Percentiles rank a stretch among this genome's conserved stretches.
phyloP scores from a whole-genome alignment of 1,284 basidiomycete species.

The Phellinidium pouzarii region DNA sequence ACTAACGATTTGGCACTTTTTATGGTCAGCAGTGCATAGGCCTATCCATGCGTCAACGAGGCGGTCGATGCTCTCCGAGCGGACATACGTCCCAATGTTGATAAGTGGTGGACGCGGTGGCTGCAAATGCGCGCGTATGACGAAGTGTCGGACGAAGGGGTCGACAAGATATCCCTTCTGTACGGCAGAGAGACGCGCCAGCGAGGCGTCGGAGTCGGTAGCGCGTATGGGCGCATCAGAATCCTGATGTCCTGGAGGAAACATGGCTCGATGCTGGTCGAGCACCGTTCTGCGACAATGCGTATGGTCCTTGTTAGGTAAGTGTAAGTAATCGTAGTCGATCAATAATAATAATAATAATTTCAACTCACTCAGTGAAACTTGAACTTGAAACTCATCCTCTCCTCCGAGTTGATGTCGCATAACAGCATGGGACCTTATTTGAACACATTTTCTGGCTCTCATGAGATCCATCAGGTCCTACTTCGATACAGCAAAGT shows the following conservation, averaged over 20 bases:
- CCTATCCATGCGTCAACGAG: conserved; percentile 71
- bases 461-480: too few relatives aligned
- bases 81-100: conserved; percentile 90
- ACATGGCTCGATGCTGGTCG: conserved; percentile 4
- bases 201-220: conserved; percentile 70
- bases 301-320: too few relatives aligned
- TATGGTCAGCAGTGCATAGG: conserved; percentile 32
- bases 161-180: conserved; percentile 72
- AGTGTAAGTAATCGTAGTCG: too few relatives aligned
- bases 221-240: conserved; percentile 59
- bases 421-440: too few relatives aligned
- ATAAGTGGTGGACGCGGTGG: conserved; percentile 78
- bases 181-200: conserved; percentile 76
- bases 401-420: too few relatives aligned
- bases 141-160: conserved; percentile 58
- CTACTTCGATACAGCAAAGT: too few relatives aligned
- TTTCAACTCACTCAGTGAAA: too few relatives aligned
- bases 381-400: too few relatives aligned
- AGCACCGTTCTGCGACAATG: too few relatives aligned
- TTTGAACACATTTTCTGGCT: too few relatives aligned
- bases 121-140: conserved; percentile 58
- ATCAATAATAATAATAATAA: too few relatives aligned
- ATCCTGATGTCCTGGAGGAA: conserved; percentile 14
- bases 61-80: conserved; percentile 74
- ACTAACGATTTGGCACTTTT: conserved; percentile 75